Conservation (phyloP, 371 early-diverging fungal genomes). For the Batkoa obscura region DNA sequence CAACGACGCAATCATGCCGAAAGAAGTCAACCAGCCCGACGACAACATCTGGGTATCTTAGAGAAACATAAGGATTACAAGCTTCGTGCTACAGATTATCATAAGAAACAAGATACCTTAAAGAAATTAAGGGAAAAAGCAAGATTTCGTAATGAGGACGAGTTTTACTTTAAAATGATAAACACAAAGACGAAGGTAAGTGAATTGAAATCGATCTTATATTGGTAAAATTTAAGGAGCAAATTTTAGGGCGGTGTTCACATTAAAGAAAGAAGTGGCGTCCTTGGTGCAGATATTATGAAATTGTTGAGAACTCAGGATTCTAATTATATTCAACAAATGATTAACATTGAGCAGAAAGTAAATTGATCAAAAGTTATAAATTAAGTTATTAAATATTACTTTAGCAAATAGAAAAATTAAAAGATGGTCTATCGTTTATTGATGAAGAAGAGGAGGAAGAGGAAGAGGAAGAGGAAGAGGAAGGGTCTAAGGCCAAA, state of each 20-base stretch:
- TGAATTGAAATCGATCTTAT: background rate
- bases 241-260: constrained; percentile 50
- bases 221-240: background rate
- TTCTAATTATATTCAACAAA: constrained; percentile 59
- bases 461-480: too few species aligned
- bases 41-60: constrained; percentile 59
- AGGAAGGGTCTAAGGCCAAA: constrained; percentile 19
- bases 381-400: constrained; percentile 5
- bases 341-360: constrained; percentile 53
- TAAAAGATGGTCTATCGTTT: constrained; percentile 41
- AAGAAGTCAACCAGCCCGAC: constrained; percentile 56
- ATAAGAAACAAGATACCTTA: constrained; percentile 62
- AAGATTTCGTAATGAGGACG: constrained; percentile 76
- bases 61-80: constrained; percentile 97
- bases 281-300: constrained; percentile 53
- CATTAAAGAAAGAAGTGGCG: constrained; percentile 44
- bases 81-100: constrained; percentile 80
- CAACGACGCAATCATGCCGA: constrained; percentile 83
- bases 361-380: constrained; percentile 13
- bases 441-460: too few species aligned
- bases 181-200: constrained; percentile 47
- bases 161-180: constrained; percentile 95
- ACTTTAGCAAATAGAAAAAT: constrained; percentile 45
- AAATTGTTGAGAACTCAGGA: constrained; percentile 84
- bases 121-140: constrained; percentile 75